Base-by-base conservation (phyloP, 2,329 filamentous ascomycete species). In the Trichoderma pleuroti region DNA sequence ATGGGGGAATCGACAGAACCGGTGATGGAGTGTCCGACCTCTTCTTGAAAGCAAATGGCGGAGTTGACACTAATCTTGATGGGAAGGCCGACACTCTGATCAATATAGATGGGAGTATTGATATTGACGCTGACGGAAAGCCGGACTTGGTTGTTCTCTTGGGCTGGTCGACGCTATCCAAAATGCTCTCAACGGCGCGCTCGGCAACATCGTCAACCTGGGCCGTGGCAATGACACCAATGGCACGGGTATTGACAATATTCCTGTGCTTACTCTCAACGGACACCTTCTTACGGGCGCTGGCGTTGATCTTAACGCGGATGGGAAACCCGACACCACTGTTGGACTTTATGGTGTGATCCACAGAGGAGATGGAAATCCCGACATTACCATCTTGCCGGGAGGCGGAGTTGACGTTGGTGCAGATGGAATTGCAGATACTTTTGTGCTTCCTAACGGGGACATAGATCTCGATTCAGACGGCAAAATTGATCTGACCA, bases 281-380 rank as follows among this genome's bases (percentile, higher is more conserved):
- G 39, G 39, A 46, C 39, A 46, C 11, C 26, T 28, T 7, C 24
- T 65, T 28, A 16, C 42, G 28, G 62, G 62, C 5, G 56, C 32
- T 26, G 46, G 30, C 14, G 57, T 68, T 18, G 70, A 71, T 8
- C n/a, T 59, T 5, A 59, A 71, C 10, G 65, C 57, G 2, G 70
- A 71, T 49, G 59, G 59, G 4, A 59, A 56, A 16, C 61, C 67
- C 2, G 71, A 72, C 24, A 42, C 32, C 5, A 62, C 21, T 30
- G 42, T 68, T 18, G 62, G 14, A 0, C 32, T 57, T n/a, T 26
- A 18, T 11, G 52, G 52, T 2, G 34, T 24, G 49, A 67, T n/a
- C n/a, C 16, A 36, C 0, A 52, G 61, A 14, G 68, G 68, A 46
- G 68, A 70, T 24, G 68, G 68, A 14, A 66, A 46, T 2, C 61